Evolutionary conservation across 2,329 filamentous ascomycete species (phyloP), one percentile per base, ranked within the genome.

Genomic region (Penicillium rolfsii): DNA sequence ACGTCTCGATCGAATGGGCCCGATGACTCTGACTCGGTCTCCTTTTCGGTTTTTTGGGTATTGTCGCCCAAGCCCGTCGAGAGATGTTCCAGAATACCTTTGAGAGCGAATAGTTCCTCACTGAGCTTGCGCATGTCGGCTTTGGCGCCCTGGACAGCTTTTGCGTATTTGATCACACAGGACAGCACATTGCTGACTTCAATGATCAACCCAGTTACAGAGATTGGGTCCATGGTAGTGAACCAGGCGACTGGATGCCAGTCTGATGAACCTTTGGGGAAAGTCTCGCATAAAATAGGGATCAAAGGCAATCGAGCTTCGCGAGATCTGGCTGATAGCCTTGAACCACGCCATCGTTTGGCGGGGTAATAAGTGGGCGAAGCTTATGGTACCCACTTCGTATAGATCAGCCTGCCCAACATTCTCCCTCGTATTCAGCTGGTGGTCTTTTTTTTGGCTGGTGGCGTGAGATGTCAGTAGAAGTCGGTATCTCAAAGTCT

Each of bases 101-200:
- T 61, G 1, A 68, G 45, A 16, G 63, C 61, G 59, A 68, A 67
- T 1, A 68, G 54, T 48, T 68, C 66, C 50, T 67, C 65, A 22
- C 60, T 67, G 12, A 68, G 33, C 24, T 60, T 65, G 14, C 58
- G 64, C 22, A 67, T 62, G 24, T 68, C 66, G 12, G 63, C 52
- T 33, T 60, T 67, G 38, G 66, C 63, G 8, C 45, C 43, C 33
- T 64, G 56, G 2, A 66, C 63, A 1, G 61, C 12, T 58, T 68
- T 61, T 46, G 59, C 61, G 49, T 68, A 68, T 24, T 48, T 45
- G 57, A 68, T 66, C 30, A 67, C 40, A 36, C 58, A 46, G 11
- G 58, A 30, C 12, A 68, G 30, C 16, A 68, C 61, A 26, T 59
- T n/a, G 50, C 63, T 55, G 38, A 64, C 61, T 9, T 67, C 63